phyloP scores from a whole-genome alignment of 2,329 filamentous ascomycete species.

The Dothistroma pini region DNA sequence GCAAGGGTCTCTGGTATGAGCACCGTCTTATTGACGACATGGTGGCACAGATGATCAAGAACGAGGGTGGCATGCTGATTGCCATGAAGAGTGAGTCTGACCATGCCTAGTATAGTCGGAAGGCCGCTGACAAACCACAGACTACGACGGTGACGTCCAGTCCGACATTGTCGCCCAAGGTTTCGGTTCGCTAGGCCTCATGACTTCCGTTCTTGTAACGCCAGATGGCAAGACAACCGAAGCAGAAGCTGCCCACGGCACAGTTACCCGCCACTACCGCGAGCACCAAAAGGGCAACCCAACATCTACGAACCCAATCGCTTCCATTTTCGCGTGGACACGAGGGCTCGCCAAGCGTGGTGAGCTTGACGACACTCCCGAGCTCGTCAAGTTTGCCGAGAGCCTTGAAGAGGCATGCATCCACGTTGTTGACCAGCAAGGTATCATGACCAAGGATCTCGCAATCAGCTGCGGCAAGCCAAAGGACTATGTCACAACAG shows the following conservation, averaged over 20 bases:
- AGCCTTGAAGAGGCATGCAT: slow-evolving; percentile 88
- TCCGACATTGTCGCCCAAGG: slow-evolving; percentile 98
- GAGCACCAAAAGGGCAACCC: slow-evolving; percentile 98
- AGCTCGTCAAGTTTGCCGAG: slow-evolving; percentile 87
- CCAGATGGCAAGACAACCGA: slow-evolving; percentile 97
- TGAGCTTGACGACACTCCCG: slow-evolving; percentile 87
- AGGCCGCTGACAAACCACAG: slow-evolving; percentile 45
- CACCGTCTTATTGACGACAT: slow-evolving; percentile 99
- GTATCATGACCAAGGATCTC: slow-evolving; percentile 99
- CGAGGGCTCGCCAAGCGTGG: slow-evolving; percentile 90
- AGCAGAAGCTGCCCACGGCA: slow-evolving; percentile 96
- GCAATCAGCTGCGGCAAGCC: slow-evolving; percentile 92
- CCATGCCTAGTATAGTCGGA: neutral
- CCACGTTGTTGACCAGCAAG: slow-evolving; percentile 88
- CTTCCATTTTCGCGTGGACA: slow-evolving; percentile 99
- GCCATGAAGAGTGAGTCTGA: slow-evolving; percentile 83
- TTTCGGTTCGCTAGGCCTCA: slow-evolving; percentile 95
- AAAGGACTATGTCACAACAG: slow-evolving; percentile 84
- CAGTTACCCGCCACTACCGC: slow-evolving; percentile 96
- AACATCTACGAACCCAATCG: slow-evolving; percentile 98
- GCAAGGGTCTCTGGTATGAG: slow-evolving; percentile 97
- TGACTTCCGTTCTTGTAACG: slow-evolving; percentile 97
- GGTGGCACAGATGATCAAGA: slow-evolving; percentile 99
- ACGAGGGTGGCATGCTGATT: slow-evolving; percentile 91
- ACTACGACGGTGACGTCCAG: slow-evolving; percentile 99